Evolutionary conservation across 176 grass and related monocot species (phyloP), one percentile per base, ranked within the genome.

Genomic region (Triticum monococcum): DNA sequence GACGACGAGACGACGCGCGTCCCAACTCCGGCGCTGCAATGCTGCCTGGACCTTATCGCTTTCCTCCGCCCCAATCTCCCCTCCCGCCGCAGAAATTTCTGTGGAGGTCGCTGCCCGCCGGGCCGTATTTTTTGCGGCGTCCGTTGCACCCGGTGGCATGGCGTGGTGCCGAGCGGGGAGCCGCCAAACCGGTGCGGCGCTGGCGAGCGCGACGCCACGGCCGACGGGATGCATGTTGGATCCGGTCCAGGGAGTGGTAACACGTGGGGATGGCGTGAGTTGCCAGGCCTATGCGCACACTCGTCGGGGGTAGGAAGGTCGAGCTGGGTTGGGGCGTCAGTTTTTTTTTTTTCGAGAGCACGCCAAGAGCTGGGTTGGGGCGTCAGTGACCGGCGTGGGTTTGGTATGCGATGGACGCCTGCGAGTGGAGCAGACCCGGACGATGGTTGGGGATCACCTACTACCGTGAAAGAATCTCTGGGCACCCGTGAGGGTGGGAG

Each of bases 41-140:
- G 9, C 52, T 78, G 31, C 25, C 32, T 3, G 60, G 18, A 85
- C 80, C 87, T 89, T 92, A 89, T 92, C 91, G 91, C 84, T 80
- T 86, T 80, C 89, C 57, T 80, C 82, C 17, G 40, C 79, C 30
- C 75, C 1, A 25, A 26, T 54, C 38, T 43, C 41, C 28, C 43
- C 79, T 56, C 56, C 68, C 69, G 75, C 80, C 91, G 83, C 86
- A 88, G n/a, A 80, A 88, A 86, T 35, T 74, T 86, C 68, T 36
- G 65, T 37, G 75, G 12, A 79, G 30, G 26, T 32, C 24, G 30
- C 36, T 8, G 35, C 50, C 1, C 65, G 82, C 23, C 31, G 23
- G 81, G 41, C 31, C 40, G 54, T 7, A 40, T 72, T 75, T 86
- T 89, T 82, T 38, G 73, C 84, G 84, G 79, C 83, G 83, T 72